Evolutionary conservation across 169 alveolate genomes (phyloP), one percentile per base, ranked within the genome.

Genomic region (Plasmodium vinckei): DNA sequence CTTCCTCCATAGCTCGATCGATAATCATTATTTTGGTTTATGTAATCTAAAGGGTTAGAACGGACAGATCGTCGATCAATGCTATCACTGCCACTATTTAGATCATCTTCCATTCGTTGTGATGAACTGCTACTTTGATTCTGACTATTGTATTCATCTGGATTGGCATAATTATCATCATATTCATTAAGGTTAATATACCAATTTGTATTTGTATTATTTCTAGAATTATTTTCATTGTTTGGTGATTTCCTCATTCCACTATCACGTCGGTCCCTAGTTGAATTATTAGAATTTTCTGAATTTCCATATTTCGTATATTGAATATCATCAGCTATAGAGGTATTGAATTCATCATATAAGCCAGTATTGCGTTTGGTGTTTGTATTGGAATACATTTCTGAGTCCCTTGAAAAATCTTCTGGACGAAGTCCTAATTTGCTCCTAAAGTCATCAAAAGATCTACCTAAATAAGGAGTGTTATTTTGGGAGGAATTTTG

Each of bases 401-500:
- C 70, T n/a, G 53, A 9, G 15, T 49, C 67, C 19, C 25, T 21
- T 39, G 17, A 49, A 68, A 63, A 77, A 57, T 77, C 77, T 10
- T 63, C 69, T 46, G 54, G n/a, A 12, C 42, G 27, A 21, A 77
- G 65, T 63, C 88, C 88, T 77, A 77, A 57, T 33, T 39, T 63
- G 21, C 64, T 77, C 10, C 53, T 21, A 64, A 77, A 77, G 47
- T 54, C 3, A 13, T 77, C 88, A 44, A 77, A 77, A 23, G 72
- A 67, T 63, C 65, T 57, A 42, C 79, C 88, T 63, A 77, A 49
- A 19, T 77, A 27, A 7, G 13, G 5, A 60, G 59, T 1, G 59
- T 3, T 51, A 25, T 54, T 42, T 23, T 27, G 15, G 21, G 42
- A 2, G 17, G 51, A 13, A 4, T 17, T 27, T 56, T 53, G 61